Percentiles rank a stretch among this genome's conserved stretches.
Conservation (phyloP, 305 asterid genomes). For the Fraxinus latifolia region DNA sequence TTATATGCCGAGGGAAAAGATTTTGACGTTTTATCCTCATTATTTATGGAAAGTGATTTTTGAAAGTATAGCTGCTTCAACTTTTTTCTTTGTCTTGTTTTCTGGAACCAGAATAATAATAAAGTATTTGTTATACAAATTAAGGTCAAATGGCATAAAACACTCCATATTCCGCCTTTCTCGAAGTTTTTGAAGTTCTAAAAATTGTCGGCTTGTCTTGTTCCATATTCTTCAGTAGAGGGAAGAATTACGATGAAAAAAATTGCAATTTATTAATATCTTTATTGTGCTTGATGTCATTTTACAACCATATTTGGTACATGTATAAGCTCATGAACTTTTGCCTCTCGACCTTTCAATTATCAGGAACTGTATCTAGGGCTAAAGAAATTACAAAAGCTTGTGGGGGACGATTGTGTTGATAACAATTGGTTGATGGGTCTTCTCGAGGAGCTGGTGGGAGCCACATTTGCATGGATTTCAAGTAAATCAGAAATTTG, state of each 20-base stretch:
- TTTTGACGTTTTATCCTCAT: background rate
- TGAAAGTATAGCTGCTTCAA: background rate
- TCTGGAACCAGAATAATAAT: background rate
- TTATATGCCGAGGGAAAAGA: background rate
- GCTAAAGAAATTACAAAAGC: slow-evolving; percentile 57
- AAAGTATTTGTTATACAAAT: background rate
- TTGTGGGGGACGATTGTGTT: slow-evolving; percentile 43
- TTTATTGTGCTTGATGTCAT: background rate
- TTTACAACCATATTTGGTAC: background rate
- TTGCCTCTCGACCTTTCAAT: slow-evolving; percentile 4
- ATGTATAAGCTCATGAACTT: slow-evolving; percentile 15
- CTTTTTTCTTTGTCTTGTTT: background rate
- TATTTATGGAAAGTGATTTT: background rate
- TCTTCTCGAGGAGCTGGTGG: slow-evolving; percentile 48
- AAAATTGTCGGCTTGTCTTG: background rate
- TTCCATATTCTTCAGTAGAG: background rate
- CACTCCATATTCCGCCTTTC: background rate
- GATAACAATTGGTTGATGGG: slow-evolving; percentile 45
- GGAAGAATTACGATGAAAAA: background rate
- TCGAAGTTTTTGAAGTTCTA: background rate
- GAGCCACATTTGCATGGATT: slow-evolving; percentile 41
- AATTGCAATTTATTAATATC: background rate
- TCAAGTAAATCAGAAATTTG: slow-evolving; percentile 34
- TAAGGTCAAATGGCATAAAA: background rate
- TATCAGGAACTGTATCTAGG: slow-evolving; percentile 59